These are phyloP conservation scores for Ocimum tenuiflorum DNA, from an alignment of 257 asterid genomes.

Conservation along the genomic window DNA sequence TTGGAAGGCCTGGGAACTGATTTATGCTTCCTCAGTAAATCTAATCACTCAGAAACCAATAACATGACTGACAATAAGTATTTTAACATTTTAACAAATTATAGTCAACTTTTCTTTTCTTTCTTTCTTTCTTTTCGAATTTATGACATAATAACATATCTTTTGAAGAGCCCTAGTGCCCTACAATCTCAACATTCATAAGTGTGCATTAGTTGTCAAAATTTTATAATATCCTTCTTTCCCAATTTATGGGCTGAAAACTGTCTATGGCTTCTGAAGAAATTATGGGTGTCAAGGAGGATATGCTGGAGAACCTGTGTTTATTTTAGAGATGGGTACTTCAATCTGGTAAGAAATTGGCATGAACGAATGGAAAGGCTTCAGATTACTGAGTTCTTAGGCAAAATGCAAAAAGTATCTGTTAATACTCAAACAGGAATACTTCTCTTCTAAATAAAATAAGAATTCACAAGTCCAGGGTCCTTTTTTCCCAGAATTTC, in stretches of 20 bases:
- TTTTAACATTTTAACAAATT: too few relatives aligned
- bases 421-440: background rate
- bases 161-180: too few relatives aligned
- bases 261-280: slow-evolving; percentile 2
- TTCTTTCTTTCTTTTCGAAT: too few relatives aligned
- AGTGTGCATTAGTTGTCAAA: background rate
- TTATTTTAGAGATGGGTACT: background rate
- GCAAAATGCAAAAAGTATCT: background rate
- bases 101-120: too few relatives aligned
- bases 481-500: background rate
- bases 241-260: background rate
- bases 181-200: background rate
- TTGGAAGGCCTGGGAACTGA: too few relatives aligned
- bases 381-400: background rate
- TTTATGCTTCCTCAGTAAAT: too few relatives aligned
- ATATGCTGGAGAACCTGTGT: background rate
- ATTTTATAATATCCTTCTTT: background rate
- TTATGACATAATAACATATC: too few relatives aligned
- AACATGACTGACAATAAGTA: too few relatives aligned
- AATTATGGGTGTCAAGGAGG: background rate
- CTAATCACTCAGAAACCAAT: too few relatives aligned
- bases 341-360: slow-evolving; percentile 1
- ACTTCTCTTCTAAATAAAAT: background rate
- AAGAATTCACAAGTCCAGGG: background rate
- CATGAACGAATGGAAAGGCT: background rate